phyloP scores from a whole-genome alignment of 768 basidiomycete species.

The Glaciozyma antarctica region DNA sequence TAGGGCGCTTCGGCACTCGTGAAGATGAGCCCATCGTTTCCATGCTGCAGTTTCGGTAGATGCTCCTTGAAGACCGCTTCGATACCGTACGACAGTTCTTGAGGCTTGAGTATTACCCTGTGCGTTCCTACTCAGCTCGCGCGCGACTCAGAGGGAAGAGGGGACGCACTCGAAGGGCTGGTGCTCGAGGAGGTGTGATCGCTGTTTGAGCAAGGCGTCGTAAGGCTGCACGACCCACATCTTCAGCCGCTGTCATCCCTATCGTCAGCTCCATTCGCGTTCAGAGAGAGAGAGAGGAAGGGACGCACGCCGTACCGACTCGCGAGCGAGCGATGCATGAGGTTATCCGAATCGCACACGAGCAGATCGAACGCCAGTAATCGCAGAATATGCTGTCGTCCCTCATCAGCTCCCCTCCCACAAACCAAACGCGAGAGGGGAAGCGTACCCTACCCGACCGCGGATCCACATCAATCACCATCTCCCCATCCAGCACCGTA shows the following conservation, averaged over 20 bases:
- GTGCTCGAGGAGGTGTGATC: slow-evolving; percentile 51
- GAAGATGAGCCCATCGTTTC: slow-evolving; percentile 92
- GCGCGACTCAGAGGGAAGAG: not conserved
- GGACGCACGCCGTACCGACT: slow-evolving; percentile 78
- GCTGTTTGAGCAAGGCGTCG: slow-evolving; percentile 55
- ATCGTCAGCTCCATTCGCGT: no score
- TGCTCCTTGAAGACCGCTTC: slow-evolving; percentile 75
- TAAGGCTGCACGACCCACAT: slow-evolving; percentile 78
- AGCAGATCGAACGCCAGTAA: slow-evolving; percentile 88
- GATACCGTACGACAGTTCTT: slow-evolving; percentile 75
- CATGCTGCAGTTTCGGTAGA: slow-evolving; percentile 77
- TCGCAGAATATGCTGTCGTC: slow-evolving; percentile 64
- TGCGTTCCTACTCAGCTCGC: not conserved
- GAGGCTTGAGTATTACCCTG: slow-evolving; percentile 79
- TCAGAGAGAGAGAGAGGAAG: not conserved
- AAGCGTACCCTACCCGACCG: slow-evolving; percentile 54
- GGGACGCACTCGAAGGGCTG: slow-evolving; percentile 76
- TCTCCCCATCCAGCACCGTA: slow-evolving; percentile 84
- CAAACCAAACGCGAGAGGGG: not conserved
- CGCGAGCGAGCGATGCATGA: slow-evolving; percentile 72
- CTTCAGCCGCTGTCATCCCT: slow-evolving; percentile 53
- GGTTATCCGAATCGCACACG: slow-evolving; percentile 71
- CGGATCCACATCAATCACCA: slow-evolving; percentile 82
- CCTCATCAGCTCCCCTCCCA: not conserved
- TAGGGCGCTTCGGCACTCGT: slow-evolving; percentile 82